phyloP scores from a whole-genome alignment of 2,329 filamentous ascomycete species.

The Blastomyces silverae region DNA sequence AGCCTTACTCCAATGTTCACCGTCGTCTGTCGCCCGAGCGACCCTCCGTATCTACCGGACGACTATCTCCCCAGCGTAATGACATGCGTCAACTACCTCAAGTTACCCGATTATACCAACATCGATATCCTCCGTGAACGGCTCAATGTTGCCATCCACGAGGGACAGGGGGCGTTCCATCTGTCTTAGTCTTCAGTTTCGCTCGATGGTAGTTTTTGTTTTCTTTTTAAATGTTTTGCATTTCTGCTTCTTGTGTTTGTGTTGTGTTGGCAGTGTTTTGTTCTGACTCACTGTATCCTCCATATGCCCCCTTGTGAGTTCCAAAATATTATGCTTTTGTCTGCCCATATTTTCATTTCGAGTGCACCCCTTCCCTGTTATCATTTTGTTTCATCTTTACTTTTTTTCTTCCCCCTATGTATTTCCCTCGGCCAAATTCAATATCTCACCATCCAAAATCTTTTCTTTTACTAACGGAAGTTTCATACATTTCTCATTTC shows the following conservation, averaged over 20 bases:
- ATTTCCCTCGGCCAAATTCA: not conserved
- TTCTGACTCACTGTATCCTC: not conserved
- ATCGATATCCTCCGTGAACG: conserved; percentile 70
- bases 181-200: conserved; percentile 57
- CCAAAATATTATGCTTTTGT: no score
- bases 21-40: conserved; percentile 97
- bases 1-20: conserved; percentile 97
- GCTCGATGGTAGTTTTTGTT: not conserved
- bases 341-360: no score
- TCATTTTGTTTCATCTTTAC: not conserved
- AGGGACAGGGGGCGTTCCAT: conserved; percentile 97
- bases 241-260: conserved; percentile 1
- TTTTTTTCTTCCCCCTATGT: not conserved
- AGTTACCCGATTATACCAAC: conserved; percentile 86
- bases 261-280: not conserved
- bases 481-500: not conserved
- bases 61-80: conserved; percentile 99
- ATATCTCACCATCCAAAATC: not conserved
- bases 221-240: not conserved
- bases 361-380: not conserved
- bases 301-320: no score
- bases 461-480: not conserved
- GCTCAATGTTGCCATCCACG: conserved; percentile 77
- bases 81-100: conserved; percentile 99
- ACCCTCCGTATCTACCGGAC: conserved; percentile 85